A percentile compares a stretch with the other conserved stretches of the same genome.
Conservation (phyloP, 257 asterid genomes). For the Fraxinus excelsior region DNA sequence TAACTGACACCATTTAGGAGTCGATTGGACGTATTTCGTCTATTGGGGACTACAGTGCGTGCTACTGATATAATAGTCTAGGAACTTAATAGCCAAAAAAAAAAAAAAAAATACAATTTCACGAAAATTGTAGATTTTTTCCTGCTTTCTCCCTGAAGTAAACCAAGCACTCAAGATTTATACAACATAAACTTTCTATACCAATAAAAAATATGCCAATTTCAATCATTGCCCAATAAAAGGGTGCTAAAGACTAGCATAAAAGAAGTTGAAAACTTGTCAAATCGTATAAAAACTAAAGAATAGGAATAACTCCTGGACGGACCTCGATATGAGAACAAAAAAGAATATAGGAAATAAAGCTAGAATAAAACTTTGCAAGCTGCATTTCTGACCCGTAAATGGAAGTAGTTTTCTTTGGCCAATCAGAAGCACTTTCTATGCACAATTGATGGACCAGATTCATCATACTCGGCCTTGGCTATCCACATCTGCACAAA, state of each 20-base stretch:
- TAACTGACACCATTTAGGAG: too few species aligned
- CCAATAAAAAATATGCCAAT: not conserved
- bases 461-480: constrained; percentile 3
- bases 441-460: constrained; percentile 1
- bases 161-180: not conserved
- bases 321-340: not conserved
- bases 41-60: too few species aligned
- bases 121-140: too few species aligned
- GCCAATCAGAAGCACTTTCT: constrained; percentile 5
- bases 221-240: not conserved
- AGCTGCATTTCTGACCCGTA: not conserved
- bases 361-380: not conserved
- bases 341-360: not conserved
- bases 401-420: not conserved
- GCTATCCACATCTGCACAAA: not conserved
- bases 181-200: not conserved
- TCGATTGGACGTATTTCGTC: too few species aligned
- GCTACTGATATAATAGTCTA: too few species aligned
- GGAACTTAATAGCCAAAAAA: not conserved
- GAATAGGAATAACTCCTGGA: too few species aligned
- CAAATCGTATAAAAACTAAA: not conserved
- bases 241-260: not conserved
- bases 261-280: not conserved
- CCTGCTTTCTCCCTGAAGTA: not conserved
- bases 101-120: too few species aligned